Base-by-base conservation (phyloP, 2,329 filamentous ascomycete genomes). In the Ramularia endophylla region DNA sequence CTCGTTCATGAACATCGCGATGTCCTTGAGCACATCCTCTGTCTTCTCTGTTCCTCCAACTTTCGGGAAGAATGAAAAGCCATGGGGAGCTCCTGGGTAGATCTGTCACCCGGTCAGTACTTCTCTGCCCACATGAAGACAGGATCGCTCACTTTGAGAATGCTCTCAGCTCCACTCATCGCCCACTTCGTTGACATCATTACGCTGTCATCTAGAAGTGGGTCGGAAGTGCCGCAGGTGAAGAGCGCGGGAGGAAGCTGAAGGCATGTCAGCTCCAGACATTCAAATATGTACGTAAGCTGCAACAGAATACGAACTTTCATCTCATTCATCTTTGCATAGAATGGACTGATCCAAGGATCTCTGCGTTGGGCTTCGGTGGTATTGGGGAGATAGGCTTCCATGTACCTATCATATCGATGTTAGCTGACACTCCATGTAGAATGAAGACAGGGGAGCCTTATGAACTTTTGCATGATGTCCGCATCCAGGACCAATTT, bases 121-220 rank as follows among this genome's bases (percentile, higher is more conserved):
- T n/a, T n/a, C n/a, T n/a, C n/a, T n/a, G n/a, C n/a, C n/a, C n/a
- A n/a, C n/a, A n/a, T n/a, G n/a, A n/a, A n/a, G n/a, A n/a, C n/a
- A 16, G 17, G 25, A 25, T 48, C 45, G 28, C 29, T 52, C 12
- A 78, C 61, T 59, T 72, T 78, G 2, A 76, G 59, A 2, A 75
- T 59, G 1, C 66, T 64, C 55, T 75, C 70, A 4, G 65, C 68
- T 2, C 73, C 73, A 47, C 61, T 65, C 57, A 72, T 71, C 51
- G 58, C 54, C 75, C 75, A 79, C 59, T 75, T 77, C 2, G 65
- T 59, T 3, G 65, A 63, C 75, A 80, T 78, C 34, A 73, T 56
- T 16, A 75, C 55, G 12, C 65, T 73, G 48, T 75, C 72, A 49
- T 75, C 71, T 1, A 79, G 51, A 44, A 79, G 48, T 5, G 66